Evolutionary conservation across 768 basidiomycete genomes (phyloP).

Genomic region (Lactarius sp.): DNA sequence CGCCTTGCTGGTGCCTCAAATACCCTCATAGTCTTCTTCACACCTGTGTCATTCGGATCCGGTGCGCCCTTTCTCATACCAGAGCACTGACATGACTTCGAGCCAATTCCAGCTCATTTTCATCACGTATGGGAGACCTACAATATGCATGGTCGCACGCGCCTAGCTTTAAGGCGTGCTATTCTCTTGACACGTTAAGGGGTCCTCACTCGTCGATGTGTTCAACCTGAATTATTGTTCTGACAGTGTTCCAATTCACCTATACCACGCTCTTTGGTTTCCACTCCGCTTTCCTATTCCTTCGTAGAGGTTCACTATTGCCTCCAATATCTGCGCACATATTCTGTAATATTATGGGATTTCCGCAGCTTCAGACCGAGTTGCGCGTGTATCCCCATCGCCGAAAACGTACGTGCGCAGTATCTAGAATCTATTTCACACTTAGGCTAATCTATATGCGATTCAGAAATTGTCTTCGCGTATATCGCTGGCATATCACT

Average conservation of each 20-base stretch:
- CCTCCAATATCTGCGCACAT: slow-evolving; percentile 77
- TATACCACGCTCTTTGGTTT: slow-evolving; percentile 93
- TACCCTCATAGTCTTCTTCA: slow-evolving; percentile 63
- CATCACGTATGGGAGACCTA: slow-evolving; percentile 92
- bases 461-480: slow-evolving; percentile 46
- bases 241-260: slow-evolving; percentile 72
- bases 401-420: slow-evolving; percentile 52
- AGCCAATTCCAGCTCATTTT: slow-evolving; percentile 59
- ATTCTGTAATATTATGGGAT: slow-evolving; percentile 93
- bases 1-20: slow-evolving; percentile 56
- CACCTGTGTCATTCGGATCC: slow-evolving; percentile 84
- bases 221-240: neutral
- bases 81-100: slow-evolving; percentile 7
- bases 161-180: slow-evolving; percentile 60
- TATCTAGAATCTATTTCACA: neutral
- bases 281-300: slow-evolving; percentile 79
- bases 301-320: slow-evolving; percentile 77
- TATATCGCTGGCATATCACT: slow-evolving; percentile 58
- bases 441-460: slow-evolving; percentile 15
- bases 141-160: slow-evolving; percentile 64
- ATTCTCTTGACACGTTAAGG: slow-evolving; percentile 48
- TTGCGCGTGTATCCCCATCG: slow-evolving; percentile 46
- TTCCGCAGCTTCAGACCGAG: slow-evolving; percentile 66
- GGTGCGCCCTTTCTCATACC: slow-evolving; percentile 44
- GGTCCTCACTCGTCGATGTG: neutral